Base-by-base conservation (phyloP, 1,284 basidiomycete genomes). In the Rhodotorula sp. region DNA sequence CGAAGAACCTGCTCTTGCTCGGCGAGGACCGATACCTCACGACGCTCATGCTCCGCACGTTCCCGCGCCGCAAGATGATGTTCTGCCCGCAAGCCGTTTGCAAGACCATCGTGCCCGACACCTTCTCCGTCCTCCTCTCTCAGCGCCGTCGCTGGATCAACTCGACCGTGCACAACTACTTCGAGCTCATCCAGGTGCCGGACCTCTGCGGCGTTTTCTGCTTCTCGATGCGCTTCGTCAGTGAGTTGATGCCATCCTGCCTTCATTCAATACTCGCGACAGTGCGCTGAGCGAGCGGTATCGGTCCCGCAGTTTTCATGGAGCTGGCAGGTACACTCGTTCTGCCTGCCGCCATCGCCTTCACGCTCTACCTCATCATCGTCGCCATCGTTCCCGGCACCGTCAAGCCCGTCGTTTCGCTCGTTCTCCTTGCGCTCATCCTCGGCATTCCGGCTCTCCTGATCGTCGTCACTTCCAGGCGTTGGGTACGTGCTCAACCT, bases 31-130 rank as follows among this genome's bases (percentile, higher is more conserved):
- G 83, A 56, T 83, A 82, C 77, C 78, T 83, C 71, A 82, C 83
- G 15, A 83, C 83, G 45, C 80, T 83, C 61, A 83, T 83, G 82
- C 79, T 83, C 70, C 81, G 81, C 77, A 83, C 82, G 31, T 83
- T 83, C 81, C 83, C 83, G 60, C 81, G 81, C 71, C 80, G 83
- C 69, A 83, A 83, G 80, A 83, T 83, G 82, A 83, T 83, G 82
- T 80, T 80, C 75, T 80, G 79, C 71, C 83, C 83, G 10, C 81
- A 82, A 73, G 83, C 83, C 2, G 82, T 83, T 50, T 83, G 83
- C 79, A 83, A 83, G 77, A 83, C 83, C 7, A 79, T 83, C 66
- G 83, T 83, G 10, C 82, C 83, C 21, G 83, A 83, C 69, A 82
- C 83, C 38, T 83, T 83, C 79, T 74, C 80, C 50, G 80, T 83